Percentiles rank a stretch among this genome's conserved stretches.
Evolutionary conservation across 2,329 filamentous ascomycete genomes (phyloP).

Genomic region (Pseudocercospora musae): DNA sequence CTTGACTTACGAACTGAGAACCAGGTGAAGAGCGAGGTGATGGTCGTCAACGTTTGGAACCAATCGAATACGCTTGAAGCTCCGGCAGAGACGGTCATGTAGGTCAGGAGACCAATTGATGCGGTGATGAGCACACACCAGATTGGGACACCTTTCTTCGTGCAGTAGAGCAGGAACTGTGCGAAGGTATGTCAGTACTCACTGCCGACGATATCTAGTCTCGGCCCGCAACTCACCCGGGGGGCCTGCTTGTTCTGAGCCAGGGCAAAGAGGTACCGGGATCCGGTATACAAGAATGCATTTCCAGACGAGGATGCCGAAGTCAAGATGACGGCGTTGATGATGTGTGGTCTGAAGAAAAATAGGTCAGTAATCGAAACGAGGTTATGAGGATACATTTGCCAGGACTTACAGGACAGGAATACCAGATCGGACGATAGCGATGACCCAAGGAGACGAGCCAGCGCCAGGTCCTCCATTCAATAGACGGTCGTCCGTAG

Average conservation of each 20-base stretch:
- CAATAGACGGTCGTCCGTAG: conserved; percentile 50
- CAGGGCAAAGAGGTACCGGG: conserved; percentile 50
- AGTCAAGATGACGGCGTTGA: conserved; percentile 74
- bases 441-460: conserved; percentile 64
- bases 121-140: conserved; percentile 38
- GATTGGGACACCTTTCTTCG: conserved; percentile 44
- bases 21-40: conserved; percentile 35
- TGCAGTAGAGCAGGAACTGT: conserved; percentile 44
- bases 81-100: conserved; percentile 45
- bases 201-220: not conserved
- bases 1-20: conserved; percentile 15
- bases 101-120: conserved; percentile 57
- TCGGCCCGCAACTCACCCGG: conserved; percentile 18
- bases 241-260: conserved; percentile 53
- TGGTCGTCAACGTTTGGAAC: conserved; percentile 38
- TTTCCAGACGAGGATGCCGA: conserved; percentile 69
- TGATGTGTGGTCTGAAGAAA: conserved; percentile 53
- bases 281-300: conserved; percentile 58
- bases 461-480: conserved; percentile 41
- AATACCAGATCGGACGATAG: conserved; percentile 64
- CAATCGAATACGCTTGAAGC: conserved; percentile 35
- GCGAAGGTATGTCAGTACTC: not conserved
- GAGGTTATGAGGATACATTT: not conserved
- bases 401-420: conserved; percentile 47
- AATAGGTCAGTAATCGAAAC: not conserved